phyloP scores from a whole-genome alignment of 345 rosid species.

The Melastoma malabathricum region DNA sequence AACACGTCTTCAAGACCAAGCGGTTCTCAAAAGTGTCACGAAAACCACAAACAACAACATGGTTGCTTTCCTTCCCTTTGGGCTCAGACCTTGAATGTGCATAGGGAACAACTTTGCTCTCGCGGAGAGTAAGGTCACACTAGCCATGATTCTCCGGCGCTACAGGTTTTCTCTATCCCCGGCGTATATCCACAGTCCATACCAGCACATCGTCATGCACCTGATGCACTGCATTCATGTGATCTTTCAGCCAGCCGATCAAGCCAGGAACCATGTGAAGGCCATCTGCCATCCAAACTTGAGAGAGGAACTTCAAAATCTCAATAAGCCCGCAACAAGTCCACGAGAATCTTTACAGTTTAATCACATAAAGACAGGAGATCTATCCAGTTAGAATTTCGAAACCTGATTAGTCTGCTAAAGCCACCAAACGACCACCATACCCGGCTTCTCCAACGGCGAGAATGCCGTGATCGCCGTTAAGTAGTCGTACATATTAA shows the following conservation, averaged over 20 bases:
- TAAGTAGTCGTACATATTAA: no score
- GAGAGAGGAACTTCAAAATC: no score
- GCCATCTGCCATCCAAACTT: background rate
- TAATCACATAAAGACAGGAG: no score
- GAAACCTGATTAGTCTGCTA: no score
- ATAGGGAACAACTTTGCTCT: constrained; percentile 3
- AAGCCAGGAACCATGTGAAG: background rate
- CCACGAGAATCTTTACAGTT: no score
- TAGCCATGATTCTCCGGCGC: constrained; percentile 8
- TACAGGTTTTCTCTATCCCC: constrained; percentile 1
- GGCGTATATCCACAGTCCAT: constrained; percentile 3
- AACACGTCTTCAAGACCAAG: constrained; percentile 1
- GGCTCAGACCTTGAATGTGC: constrained; percentile 6
- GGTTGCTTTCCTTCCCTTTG: constrained; percentile 5
- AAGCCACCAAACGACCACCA: no score
- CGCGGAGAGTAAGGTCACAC: constrained; percentile 1
- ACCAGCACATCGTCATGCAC: background rate
- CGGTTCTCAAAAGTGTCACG: constrained; percentile 6
- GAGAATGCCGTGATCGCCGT: no score
- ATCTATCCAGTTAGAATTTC: no score
- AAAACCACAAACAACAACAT: constrained; percentile 8
- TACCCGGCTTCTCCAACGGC: no score
- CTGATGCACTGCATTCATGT: constrained; percentile 5
- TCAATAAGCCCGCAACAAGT: no score
- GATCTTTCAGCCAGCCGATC: background rate